These are phyloP conservation scores for Trametes cubensis DNA, from an alignment of 768 basidiomycete genomes.

Conservation along the genomic window DNA sequence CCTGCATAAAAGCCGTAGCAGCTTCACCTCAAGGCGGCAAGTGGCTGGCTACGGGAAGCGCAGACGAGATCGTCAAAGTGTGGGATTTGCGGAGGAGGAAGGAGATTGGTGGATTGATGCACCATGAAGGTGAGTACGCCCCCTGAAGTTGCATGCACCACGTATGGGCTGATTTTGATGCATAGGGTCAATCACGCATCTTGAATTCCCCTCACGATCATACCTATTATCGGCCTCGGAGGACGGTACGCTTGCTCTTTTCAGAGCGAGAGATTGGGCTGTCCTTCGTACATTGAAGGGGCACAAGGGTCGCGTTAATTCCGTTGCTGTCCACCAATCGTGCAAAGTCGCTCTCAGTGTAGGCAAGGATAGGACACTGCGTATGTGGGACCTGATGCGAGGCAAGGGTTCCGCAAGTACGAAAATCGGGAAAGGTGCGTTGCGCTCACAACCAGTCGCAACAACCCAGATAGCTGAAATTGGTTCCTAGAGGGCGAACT, in stretches of 20 bases:
- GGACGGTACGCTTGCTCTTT: constrained; percentile 88
- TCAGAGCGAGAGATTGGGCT: constrained; percentile 92
- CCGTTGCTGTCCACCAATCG: constrained; percentile 88
- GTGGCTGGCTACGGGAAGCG: constrained; percentile 93
- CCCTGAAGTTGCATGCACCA: neutral
- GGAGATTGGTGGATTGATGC: constrained; percentile 93
- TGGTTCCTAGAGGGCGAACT: constrained; percentile 76
- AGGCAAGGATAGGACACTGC: constrained; percentile 83
- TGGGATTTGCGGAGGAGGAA: constrained; percentile 93
- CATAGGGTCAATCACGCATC: constrained; percentile 87
- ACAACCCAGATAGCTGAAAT: neutral
- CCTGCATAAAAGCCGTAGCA: constrained; percentile 88
- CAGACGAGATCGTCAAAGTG: constrained; percentile 96
- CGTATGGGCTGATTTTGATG: neutral
- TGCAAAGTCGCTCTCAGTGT: constrained; percentile 91
- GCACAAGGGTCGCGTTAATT: constrained; percentile 91
- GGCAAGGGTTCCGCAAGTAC: constrained; percentile 88
- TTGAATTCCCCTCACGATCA: constrained; percentile 84
- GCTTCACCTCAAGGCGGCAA: constrained; percentile 89
- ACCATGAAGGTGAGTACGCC: constrained; percentile 75
- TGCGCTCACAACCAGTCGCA: neutral
- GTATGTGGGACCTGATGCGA: constrained; percentile 99
- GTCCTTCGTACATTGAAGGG: constrained; percentile 87
- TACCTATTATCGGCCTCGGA: constrained; percentile 91
- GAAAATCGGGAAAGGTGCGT: constrained; percentile 83